Base-by-base conservation (phyloP, 177 flowering plant species). In the Tripterygium wilfordii region DNA sequence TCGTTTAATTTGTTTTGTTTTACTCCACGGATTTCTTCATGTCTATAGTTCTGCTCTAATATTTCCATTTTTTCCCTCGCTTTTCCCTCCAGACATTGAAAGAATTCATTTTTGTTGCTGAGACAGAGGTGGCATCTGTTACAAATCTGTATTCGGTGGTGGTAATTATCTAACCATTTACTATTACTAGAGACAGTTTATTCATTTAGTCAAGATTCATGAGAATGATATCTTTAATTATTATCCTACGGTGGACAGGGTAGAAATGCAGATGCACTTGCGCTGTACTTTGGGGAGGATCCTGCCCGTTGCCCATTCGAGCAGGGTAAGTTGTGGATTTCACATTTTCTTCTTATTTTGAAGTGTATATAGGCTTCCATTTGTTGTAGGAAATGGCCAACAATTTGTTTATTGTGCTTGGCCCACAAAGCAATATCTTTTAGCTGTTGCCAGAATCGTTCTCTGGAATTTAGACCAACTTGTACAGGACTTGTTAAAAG, bases 21-120 rank as follows among this genome's bases (percentile, higher is more conserved):
- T 32, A 3, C 5, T 17, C 27, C 1, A 21, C 36, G 27, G 33
- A 21, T 10, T 3, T 13, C 33, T 35, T 24, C 33, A 8, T 17
- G n/a, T n/a, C n/a, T n/a, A n/a, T n/a, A n/a, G n/a, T n/a, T n/a
- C n/a, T n/a, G n/a, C n/a, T n/a, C 36, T 21, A 22, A 10, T 22
- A 22, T 36, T 32, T 53, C 42, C 42, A 42, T 49, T 64, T 35
- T n/a, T n/a, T n/a, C n/a, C n/a, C n/a, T n/a, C n/a, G n/a, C n/a
- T n/a, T n/a, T n/a, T n/a, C n/a, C n/a, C n/a, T n/a, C n/a, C 53
- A 92, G 98, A 92, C 94, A 42, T 63, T 89, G 69, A 80, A 80
- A 58, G 87, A 65, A 43, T 92, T 88, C 62, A 54, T 86, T 60
- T 73, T 60, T 42, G 52, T 51, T 60, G 91, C 96, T 53, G 96